A percentile compares a stretch with the other conserved stretches of the same genome.
phyloP scores from a whole-genome alignment of 2,329 filamentous ascomycete genomes.

The Ceratocystiopsis sp. region DNA sequence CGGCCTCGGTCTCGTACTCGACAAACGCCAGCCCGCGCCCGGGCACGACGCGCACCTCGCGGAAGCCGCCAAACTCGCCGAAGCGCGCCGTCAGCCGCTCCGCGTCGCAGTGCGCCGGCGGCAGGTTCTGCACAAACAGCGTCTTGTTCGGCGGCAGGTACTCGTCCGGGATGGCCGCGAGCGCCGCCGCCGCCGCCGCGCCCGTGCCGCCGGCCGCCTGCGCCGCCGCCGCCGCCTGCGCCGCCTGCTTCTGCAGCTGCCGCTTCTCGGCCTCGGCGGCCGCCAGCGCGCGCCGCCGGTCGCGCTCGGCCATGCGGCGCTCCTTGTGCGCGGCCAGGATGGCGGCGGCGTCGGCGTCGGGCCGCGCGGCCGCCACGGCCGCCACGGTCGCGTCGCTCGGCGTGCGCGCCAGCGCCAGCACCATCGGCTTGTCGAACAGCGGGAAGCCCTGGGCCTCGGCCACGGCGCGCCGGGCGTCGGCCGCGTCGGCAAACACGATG shows the following conservation, averaged over 20 bases:
- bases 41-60: constrained; percentile 78
- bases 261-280: constrained; percentile 63
- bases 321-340: constrained; percentile 80
- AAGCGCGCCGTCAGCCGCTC: constrained; percentile 70
- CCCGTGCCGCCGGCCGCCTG: constrained; percentile 19
- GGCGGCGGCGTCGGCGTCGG: too few relatives aligned
- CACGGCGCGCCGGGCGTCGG: constrained; percentile 64
- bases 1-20: constrained; percentile 81
- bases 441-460: constrained; percentile 87
- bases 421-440: constrained; percentile 81
- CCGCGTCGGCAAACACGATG: constrained; percentile 70
- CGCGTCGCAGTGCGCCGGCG: constrained; percentile 60
- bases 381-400: constrained; percentile 78
- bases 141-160: constrained; percentile 96
- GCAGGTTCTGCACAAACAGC: constrained; percentile 82
- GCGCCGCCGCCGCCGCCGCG: constrained; percentile 14
- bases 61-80: constrained; percentile 80
- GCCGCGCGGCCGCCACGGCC: constrained; percentile 44
- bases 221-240: constrained; percentile 1
- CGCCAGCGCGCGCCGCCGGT: constrained; percentile 50
- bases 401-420: constrained; percentile 63
- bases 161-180: constrained; percentile 72
- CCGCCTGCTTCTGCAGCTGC: constrained; percentile 14
- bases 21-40: constrained; percentile 85
- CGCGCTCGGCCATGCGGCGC: constrained; percentile 73